Evolutionary conservation across 257 asterid genomes (phyloP), one percentile per base, ranked within the genome.

Genomic region (Fraxinus excelsior): DNA sequence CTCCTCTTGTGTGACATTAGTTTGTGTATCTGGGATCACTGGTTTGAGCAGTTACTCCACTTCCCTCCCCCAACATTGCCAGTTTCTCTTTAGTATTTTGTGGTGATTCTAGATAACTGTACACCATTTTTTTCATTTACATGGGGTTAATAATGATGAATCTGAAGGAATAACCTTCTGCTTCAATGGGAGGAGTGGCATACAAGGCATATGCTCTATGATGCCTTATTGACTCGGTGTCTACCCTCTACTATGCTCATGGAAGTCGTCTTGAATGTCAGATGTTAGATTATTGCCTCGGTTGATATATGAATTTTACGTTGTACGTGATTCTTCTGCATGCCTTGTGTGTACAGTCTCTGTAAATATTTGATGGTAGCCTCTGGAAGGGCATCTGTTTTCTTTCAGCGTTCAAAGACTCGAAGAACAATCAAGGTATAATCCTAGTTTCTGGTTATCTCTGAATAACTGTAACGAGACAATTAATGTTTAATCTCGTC

Each of bases 361-460:
- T 91, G 96, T 76, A 95, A 91, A 80, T 91, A 93, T 87, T 88
- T 95, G 78, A 87, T 91, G 96, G 96, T 95, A 84, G 99, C 99
- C 70, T 89, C 96, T 42, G 98, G 97, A 77, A 85, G 90, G 85
- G 96, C 97, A 74, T 93, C 97, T 3, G 95, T 87, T 73, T 95
- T 85, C 87, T 81, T 90, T 71, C 88, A 69, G 38, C 92, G 90
- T 62, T 83, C 86, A 70, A 84, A 83, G 87, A 75, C 89, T 75
- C 72, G 79, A 76, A 80, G 70, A 67, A 83, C 67, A 49, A 85
- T 91, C 72, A 91, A 81, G 97, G 96, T 93, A 83, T 28, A 38
- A n/a, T n/a, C 32, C 44, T 51, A 72, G 14, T 66, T 53, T 25
- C 11, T 58, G 56, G 75, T 37, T 75, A 51, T 72, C 51, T 19